Base-by-base conservation (phyloP, 345 rosid species). In the Eucalyptus regnans region DNA sequence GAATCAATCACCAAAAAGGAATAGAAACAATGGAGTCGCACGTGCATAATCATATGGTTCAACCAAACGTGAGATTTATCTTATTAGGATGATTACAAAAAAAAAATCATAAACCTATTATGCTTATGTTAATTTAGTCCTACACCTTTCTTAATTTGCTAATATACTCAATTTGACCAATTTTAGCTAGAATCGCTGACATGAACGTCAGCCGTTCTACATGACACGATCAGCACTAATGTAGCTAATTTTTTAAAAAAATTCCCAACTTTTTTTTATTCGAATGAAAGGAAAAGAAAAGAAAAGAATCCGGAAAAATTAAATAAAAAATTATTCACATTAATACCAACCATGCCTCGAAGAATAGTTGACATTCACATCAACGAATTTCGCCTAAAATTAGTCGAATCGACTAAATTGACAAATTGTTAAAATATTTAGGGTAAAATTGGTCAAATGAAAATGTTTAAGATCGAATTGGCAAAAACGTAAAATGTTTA, bases 211-310 rank as follows among this genome's bases (percentile, higher is more conserved):
- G 1, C 3, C 3, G 1, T 56, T 25, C 0, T 22, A 56, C 6
- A 22, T 23, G 29, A 56, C 62, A 22, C 0, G 13, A 9, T 12
- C 0, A 23, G 0, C 0, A 1, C 3, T 56, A 23, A 23, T 22
- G 6, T 56, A 22, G 3, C 2, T 25, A 56, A 56, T 56, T 56
- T 20, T 56, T 2, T 23, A 9, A 56, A 22, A 4, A 0, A 1
- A 2, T 52, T 22, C 62, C 62, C 12, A 9, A 23, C 27, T 23
- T 9, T 9, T 56, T 56, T 56, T 9, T 56, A 56, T 56, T 56
- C 3, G 0, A 56, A 56, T 23, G 62, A 56, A 56, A 56, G 0
- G 62, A 22, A 56, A 56, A 56, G 60, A 54, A 56, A 56, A 8
- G 12, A 56, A 56, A 56, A 23, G 0, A 22, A 56, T 56, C 62